Conservation (phyloP, 768 basidiomycete genomes). For the Cystofilobasidium capitatum region DNA sequence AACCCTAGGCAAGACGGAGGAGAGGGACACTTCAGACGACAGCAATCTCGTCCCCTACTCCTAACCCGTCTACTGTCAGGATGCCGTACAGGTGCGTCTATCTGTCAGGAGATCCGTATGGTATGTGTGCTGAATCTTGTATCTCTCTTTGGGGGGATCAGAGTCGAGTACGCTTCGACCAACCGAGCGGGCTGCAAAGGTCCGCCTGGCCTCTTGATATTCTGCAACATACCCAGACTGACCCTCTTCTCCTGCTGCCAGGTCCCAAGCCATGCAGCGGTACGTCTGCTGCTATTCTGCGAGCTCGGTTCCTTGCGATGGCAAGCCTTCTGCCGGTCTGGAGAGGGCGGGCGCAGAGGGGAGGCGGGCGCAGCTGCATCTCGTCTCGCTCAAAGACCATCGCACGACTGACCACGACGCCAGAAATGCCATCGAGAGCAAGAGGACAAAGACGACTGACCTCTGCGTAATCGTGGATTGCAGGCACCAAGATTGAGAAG, state of each 20-base stretch:
- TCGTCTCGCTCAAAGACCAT: too few relatives aligned
- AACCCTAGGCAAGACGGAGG: too few relatives aligned
- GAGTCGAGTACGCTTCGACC: background rate
- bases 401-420: too few relatives aligned
- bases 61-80: background rate
- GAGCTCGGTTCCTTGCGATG: too few relatives aligned
- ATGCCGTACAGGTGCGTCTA: background rate
- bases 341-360: too few relatives aligned
- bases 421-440: too few relatives aligned
- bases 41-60: background rate
- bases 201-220: background rate
- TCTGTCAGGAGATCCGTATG: background rate
- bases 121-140: background rate
- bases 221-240: background rate
- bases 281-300: background rate
- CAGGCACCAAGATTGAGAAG: slow-evolving; percentile 7
- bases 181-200: background rate
- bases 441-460: too few relatives aligned
- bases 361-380: too few relatives aligned
- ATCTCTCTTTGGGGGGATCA: background rate
- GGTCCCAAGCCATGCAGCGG: background rate
- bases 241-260: background rate
- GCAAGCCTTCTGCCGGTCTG: too few relatives aligned
- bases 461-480: too few relatives aligned
- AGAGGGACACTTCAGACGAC: too few relatives aligned